Base-by-base conservation (phyloP, 2,329 filamentous ascomycete species). In the Akanthomyces uredinophilus region DNA sequence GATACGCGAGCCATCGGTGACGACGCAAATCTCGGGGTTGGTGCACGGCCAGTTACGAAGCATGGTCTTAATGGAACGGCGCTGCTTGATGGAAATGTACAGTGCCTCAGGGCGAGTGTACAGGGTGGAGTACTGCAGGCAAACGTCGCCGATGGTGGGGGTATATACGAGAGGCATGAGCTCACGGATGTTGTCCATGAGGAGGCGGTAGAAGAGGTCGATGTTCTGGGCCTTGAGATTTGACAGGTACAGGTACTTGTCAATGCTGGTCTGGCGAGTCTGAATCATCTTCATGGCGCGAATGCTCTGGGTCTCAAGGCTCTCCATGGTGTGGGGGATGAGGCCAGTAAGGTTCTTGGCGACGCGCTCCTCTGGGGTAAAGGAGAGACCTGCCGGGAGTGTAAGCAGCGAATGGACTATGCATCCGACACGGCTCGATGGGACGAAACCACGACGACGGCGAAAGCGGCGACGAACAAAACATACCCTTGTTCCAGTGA, bases 1-100 rank as follows among this genome's bases (percentile, higher is more conserved):
- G 75, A 87, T 97, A 67, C 95, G 89, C 54, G 93, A 97, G 65
- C 95, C 95, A 74, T 99, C 95, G 18, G 95, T 98, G 69, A 99
- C 88, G 73, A 96, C 93, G 72, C 92, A 96, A 73, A 99, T 99
- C 76, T 97, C 92, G 37, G 96, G 94, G 67, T 92, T 86, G 66
- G 83, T 78, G 75, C 95, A 89, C 32, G 92, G 92, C 95, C 95
- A 99, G 77, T 98, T 98, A 72, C 87, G 82, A 67, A 98, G 87
- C 74, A 98, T 93, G 51, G 90, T 88, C 70, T 87, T 86, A 66
- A 98, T 91, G 65, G 94, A 92, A 72, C 93, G 95, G 67, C 91
- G 88, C 81, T 99, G 94, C 77, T 92, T 90, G 78, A 91, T 97
- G 64, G 93, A 97, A 67, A 99, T 90, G 80, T 98, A 99, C 77